Percentiles rank a stretch among this genome's conserved stretches.
phyloP scores from a whole-genome alignment of 176 grass and related monocot genomes.

The Paspalum notatum region DNA sequence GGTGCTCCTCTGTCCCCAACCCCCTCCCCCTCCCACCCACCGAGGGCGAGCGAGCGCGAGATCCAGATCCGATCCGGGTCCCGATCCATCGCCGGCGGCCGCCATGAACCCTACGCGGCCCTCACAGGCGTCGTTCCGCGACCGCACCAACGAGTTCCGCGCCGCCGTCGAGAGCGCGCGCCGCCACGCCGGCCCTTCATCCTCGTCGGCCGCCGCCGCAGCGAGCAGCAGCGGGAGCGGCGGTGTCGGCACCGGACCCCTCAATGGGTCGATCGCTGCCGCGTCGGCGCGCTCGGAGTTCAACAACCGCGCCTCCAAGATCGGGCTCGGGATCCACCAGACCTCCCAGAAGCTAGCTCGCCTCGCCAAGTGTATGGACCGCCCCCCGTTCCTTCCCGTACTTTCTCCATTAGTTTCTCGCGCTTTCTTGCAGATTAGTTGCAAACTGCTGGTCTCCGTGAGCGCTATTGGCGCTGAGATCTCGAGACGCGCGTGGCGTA shows the following conservation, averaged over 20 bases:
- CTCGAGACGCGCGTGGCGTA: not conserved
- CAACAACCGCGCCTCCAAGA: constrained; percentile 80
- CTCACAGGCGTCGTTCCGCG: constrained; percentile 81
- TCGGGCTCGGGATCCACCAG: constrained; percentile 92
- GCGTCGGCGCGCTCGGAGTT: constrained; percentile 79
- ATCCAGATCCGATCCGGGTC: constrained; percentile 51
- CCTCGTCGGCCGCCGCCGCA: constrained; percentile 4
- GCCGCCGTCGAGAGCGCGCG: constrained; percentile 74
- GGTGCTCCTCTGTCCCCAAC: constrained; percentile 31
- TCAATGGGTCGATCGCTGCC: constrained; percentile 47
- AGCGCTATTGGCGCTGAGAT: constrained; percentile 17
- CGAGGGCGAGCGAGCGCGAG: constrained; percentile 13
- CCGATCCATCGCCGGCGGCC: constrained; percentile 37
- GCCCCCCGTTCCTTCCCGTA: not conserved
- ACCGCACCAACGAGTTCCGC: constrained; percentile 88
- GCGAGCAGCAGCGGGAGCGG: constrained; percentile 34
- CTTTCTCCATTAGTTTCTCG: not conserved
- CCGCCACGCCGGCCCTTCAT: constrained; percentile 42
- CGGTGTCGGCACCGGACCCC: constrained; percentile 33
- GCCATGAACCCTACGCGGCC: constrained; percentile 61
- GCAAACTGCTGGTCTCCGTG: not conserved
- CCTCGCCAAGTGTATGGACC: constrained; percentile 66
- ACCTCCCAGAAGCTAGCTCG: constrained; percentile 90
- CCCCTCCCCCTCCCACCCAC: constrained; percentile 18
- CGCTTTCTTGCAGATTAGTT: not conserved